A percentile compares a stretch with the other conserved stretches of the same genome.
phyloP scores from a whole-genome alignment of 345 rosid genomes.

The Salix viminalis region DNA sequence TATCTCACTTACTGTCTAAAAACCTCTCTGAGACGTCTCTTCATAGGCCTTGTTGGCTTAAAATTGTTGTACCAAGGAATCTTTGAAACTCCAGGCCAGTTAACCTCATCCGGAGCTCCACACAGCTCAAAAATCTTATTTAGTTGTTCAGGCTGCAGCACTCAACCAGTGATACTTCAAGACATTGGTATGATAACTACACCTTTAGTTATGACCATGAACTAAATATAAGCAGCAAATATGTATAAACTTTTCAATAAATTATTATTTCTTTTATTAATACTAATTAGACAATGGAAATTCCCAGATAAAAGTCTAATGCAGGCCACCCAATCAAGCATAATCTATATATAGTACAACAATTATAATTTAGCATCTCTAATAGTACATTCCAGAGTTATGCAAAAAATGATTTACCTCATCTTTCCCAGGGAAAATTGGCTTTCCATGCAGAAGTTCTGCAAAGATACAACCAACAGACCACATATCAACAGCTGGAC shows the following conservation, averaged over 20 bases:
- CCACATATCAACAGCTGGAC: constrained; percentile 98
- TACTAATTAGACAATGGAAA: too few relatives aligned
- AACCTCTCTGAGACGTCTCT: constrained; percentile 74
- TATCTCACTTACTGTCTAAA: constrained; percentile 63
- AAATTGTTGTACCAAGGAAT: constrained; percentile 71
- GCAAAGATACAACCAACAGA: constrained; percentile 97
- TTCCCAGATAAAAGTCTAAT: too few relatives aligned
- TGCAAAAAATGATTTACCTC: constrained; percentile 40
- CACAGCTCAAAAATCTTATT: constrained; percentile 74
- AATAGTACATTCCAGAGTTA: too few relatives aligned
- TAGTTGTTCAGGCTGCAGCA: constrained; percentile 53
- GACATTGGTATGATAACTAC: neutral
- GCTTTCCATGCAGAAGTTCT: constrained; percentile 84
- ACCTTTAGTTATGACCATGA: neutral
- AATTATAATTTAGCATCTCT: too few relatives aligned
- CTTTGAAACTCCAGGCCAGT: constrained; percentile 74
- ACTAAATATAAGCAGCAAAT: neutral
- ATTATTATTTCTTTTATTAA: too few relatives aligned
- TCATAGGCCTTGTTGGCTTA: constrained; percentile 67
- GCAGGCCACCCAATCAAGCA: too few relatives aligned
- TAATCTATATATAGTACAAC: too few relatives aligned
- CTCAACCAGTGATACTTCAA: neutral
- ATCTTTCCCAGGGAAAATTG: constrained; percentile 87
- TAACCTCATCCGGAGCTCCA: constrained; percentile 69
- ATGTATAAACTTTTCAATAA: too few relatives aligned